Evolutionary conservation across 2,329 filamentous ascomycete genomes (phyloP), one percentile per base, ranked within the genome.

Genomic region (Cercospora beticola): DNA sequence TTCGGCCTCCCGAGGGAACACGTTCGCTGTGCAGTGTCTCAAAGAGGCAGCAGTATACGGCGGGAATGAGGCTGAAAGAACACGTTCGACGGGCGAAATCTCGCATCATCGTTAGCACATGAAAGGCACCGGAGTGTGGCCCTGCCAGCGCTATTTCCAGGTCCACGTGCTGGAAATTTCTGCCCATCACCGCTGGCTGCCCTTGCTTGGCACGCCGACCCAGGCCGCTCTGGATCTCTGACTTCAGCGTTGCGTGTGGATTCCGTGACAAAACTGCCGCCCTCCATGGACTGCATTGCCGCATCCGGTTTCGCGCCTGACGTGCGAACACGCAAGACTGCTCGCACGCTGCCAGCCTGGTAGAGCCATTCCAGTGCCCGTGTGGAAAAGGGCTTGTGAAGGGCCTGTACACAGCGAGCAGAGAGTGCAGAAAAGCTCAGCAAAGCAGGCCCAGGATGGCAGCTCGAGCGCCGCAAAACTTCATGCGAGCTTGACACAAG

Each of bases 231-330:
- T 52, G 33, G 59, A 63, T 28, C 28, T 52, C 43, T 21, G 56
- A 58, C 56, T 33, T 58, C 28, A 58, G 56, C 56, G 16, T n/a
- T 18, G 56, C 28, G 30, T 12, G 62, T 64, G 49, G 62, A 56
- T 23, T 31, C 58, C 16, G 40, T 64, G 62, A 65, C 62, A 65
- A 43, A 54, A 64, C 49, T 16, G 18, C 30, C 16, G 18, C 9
- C 62, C 18, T 31, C 54, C 61, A 63, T 68, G 69, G 69, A 71
- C 49, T 65, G 31, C 59, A 60, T 68, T 67, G 62, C 54, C 69
- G 36, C 0, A 65, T 66, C 61, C 40, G 66, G 69, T 58, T 33
- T 67, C 65, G 66, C 66, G 57, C 64, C 57, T 60, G 56, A 59
- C 60, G 65, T 65, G 66, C 57, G 54, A 62, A 66, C 58, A 40